These are phyloP conservation scores for Metschnikowia lochheadii DNA, from an alignment of 805 yeast species.

Conservation along the genomic window DNA sequence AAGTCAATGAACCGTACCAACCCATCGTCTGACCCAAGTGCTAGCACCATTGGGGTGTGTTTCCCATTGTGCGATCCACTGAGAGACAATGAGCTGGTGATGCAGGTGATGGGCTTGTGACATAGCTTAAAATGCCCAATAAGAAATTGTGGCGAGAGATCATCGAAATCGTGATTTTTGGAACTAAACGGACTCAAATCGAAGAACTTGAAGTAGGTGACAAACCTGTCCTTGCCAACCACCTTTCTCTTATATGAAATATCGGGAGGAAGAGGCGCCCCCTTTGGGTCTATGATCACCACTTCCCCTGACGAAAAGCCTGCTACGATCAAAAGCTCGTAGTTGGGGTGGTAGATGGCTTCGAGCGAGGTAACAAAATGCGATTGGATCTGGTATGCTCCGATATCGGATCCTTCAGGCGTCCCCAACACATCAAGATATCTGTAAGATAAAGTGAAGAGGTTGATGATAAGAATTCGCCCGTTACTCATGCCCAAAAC, in stretches of 20 bases:
- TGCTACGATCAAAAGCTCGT: constrained; percentile 48
- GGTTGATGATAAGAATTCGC: constrained; percentile 61
- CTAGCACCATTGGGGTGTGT: constrained; percentile 41
- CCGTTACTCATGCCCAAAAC: constrained; percentile 63
- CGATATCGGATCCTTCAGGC: constrained; percentile 7
- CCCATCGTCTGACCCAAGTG: constrained; percentile 65
- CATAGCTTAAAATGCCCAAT: constrained; percentile 64
- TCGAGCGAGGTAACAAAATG: constrained; percentile 23
- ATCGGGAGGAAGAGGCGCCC: constrained; percentile 5
- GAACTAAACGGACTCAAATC: constrained; percentile 30
- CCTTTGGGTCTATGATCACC: constrained; percentile 14
- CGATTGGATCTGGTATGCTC: constrained; percentile 20
- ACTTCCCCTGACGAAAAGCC: constrained; percentile 17
- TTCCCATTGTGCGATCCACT: constrained; percentile 13
- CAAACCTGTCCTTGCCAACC: constrained; percentile 25
- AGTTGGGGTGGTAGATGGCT: constrained; percentile 26
- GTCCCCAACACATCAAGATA: constrained; percentile 43
- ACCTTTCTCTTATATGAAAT: constrained; percentile 15
- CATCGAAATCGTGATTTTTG: not conserved
- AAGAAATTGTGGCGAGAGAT: constrained; percentile 8
- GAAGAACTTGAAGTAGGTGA: constrained; percentile 35
- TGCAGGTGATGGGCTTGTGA: constrained; percentile 51
- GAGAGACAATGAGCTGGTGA: constrained; percentile 30
- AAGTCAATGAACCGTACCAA: constrained; percentile 55
- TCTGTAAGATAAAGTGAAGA: constrained; percentile 43